A percentile compares a stretch with the other conserved stretches of the same genome.
These are phyloP conservation scores for Cucurbita pepo DNA, from an alignment of 306 rosid genomes.

Conservation along the genomic window DNA sequence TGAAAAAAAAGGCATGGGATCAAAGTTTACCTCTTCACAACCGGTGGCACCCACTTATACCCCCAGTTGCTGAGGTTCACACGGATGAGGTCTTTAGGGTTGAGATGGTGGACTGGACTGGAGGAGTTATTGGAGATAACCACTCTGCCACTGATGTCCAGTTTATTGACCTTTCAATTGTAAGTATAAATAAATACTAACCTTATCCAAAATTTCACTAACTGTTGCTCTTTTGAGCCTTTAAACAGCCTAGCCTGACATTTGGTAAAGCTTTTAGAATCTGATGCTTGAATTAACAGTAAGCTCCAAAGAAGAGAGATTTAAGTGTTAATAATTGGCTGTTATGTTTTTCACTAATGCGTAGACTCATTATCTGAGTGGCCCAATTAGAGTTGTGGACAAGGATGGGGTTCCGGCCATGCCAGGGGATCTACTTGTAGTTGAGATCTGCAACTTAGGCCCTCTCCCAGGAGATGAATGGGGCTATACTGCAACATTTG, in stretches of 20 bases:
- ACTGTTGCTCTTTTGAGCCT: neutral
- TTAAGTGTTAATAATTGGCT: neutral
- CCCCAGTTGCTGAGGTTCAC: slow-evolving; percentile 32
- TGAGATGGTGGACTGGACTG: slow-evolving; percentile 84
- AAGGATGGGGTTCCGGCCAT: slow-evolving; percentile 59
- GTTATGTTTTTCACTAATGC: neutral
- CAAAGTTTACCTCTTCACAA: slow-evolving; percentile 66
- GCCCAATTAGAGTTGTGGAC: slow-evolving; percentile 61
- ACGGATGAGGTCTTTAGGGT: slow-evolving; percentile 43
- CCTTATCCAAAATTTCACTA: neutral
- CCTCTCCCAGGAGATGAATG: slow-evolving; percentile 89
- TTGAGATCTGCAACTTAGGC: slow-evolving; percentile 82
- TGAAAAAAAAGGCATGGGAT: slow-evolving; percentile 56
- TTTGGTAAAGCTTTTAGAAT: neutral
- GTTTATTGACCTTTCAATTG: slow-evolving; percentile 43
- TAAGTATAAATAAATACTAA: slow-evolving; percentile 21
- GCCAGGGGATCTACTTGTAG: slow-evolving; percentile 78
- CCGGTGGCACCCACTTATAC: slow-evolving; percentile 77
- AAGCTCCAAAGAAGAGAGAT: neutral
- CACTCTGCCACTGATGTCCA: slow-evolving; percentile 53
- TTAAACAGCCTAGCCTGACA: neutral
- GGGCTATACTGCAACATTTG: slow-evolving; percentile 86
- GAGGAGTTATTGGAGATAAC: slow-evolving; percentile 48
- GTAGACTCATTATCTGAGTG: slow-evolving; percentile 75
- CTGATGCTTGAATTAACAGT: neutral